A percentile compares a stretch with the other conserved stretches of the same genome.
These are phyloP conservation scores for Micromonas commoda DNA, from an alignment of 139 green algal genomes.

Conservation along the genomic window DNA sequence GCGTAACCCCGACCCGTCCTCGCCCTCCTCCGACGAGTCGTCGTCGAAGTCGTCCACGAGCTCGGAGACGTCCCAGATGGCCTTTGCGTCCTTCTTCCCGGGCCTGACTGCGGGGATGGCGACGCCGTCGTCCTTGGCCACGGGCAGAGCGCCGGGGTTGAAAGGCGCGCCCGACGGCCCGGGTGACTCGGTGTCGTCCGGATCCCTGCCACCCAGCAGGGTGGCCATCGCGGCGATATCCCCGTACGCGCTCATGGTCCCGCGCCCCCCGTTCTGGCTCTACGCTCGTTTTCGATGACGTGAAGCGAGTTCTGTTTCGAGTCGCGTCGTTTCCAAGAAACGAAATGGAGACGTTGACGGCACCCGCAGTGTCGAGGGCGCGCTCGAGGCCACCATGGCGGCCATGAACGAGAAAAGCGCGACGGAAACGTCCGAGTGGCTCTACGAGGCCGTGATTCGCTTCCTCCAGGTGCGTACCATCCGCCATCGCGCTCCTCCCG, in stretches of 20 bases:
- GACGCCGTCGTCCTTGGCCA: background rate
- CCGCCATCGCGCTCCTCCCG: background rate
- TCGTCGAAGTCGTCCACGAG: slow-evolving; percentile 3
- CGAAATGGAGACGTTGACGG: no score
- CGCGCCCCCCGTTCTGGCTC: background rate
- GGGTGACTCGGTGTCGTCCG: background rate
- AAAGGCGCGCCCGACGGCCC: background rate
- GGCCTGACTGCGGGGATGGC: background rate
- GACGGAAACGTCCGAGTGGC: slow-evolving; percentile 11
- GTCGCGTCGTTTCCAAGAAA: no score
- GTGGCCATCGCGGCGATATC: background rate
- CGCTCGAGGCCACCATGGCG: slow-evolving; percentile 8
- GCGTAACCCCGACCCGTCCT: background rate
- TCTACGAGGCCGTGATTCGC: slow-evolving; percentile 31
- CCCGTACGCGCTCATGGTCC: background rate
- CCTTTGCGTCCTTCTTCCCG: background rate
- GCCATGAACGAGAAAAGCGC: background rate
- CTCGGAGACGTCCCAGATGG: background rate
- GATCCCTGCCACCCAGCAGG: background rate
- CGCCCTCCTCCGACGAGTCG: background rate
- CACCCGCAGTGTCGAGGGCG: no score
- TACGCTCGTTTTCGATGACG: no score
- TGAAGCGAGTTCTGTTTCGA: no score
- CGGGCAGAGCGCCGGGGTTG: background rate
- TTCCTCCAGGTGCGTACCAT: slow-evolving; percentile 29